These are phyloP conservation scores for Leishmania martiniquensis DNA, from an alignment of 208 protist species.

Conservation along the genomic window DNA sequence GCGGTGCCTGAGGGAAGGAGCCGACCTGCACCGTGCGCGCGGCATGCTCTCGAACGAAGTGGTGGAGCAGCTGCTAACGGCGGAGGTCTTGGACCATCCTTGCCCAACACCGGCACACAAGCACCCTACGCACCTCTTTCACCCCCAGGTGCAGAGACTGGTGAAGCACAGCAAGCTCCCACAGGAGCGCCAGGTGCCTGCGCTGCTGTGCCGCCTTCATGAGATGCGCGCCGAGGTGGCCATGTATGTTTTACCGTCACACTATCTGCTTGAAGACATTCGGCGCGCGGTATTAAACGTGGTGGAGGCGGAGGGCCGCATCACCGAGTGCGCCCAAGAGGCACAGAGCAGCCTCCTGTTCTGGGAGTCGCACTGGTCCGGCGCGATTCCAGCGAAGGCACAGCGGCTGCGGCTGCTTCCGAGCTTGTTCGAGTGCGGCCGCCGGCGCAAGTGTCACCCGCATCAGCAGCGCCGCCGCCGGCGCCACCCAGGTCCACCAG, in stretches of 20 bases:
- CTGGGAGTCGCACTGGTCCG: constrained; percentile 46
- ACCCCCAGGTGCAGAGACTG: constrained; percentile 32
- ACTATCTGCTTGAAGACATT: constrained; percentile 57
- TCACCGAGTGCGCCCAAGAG: constrained; percentile 3
- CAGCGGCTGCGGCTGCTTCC: constrained; percentile 31
- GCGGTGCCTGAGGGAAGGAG: constrained; percentile 43
- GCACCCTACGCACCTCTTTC: constrained; percentile 50
- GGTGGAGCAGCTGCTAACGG: constrained; percentile 48
- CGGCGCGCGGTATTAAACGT: constrained; percentile 30
- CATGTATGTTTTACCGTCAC: constrained; percentile 32
- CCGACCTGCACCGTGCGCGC: constrained; percentile 31
- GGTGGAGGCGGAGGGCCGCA: constrained; percentile 22
- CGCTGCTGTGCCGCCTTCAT: constrained; percentile 10
- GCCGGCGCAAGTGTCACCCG: constrained; percentile 22
- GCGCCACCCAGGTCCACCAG: neutral
- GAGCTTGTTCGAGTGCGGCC: constrained; percentile 30
- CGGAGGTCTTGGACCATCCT: constrained; percentile 22
- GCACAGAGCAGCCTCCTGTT: constrained; percentile 35
- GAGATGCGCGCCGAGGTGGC: constrained; percentile 18
- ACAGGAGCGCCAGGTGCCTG: constrained; percentile 12
- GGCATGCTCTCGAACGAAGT: constrained; percentile 47
- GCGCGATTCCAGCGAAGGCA: constrained; percentile 39
- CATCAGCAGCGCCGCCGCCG: constrained; percentile 36
- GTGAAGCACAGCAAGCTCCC: constrained; percentile 21
- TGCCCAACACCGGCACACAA: constrained; percentile 16